phyloP scores from a whole-genome alignment of 2,329 filamentous ascomycete genomes.

The Botrytis aclada region DNA sequence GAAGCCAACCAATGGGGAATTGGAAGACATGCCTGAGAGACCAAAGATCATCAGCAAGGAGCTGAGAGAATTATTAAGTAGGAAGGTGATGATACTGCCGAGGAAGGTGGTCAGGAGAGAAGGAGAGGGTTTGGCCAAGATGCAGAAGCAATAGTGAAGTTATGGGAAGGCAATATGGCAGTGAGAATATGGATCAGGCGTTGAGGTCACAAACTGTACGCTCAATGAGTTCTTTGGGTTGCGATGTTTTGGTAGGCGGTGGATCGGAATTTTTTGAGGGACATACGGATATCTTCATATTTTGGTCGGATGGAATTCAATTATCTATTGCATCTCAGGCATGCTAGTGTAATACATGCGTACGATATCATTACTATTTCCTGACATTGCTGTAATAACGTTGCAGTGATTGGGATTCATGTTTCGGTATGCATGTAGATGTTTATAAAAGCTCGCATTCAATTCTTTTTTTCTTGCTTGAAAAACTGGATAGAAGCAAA shows the following conservation, averaged over 20 bases:
- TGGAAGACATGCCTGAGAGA: slow-evolving; percentile 32
- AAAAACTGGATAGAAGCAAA: not conserved
- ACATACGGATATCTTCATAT: not conserved
- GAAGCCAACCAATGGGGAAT: slow-evolving; percentile 25
- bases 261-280: not conserved
- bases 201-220: not conserved
- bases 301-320: not conserved
- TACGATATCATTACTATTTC: not conserved
- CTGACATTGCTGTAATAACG: not conserved
- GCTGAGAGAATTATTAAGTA: slow-evolving; percentile 57
- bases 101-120: slow-evolving; percentile 37
- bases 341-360: not conserved
- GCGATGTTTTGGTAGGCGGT: not conserved
- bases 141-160: not conserved
- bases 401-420: not conserved
- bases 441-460: not conserved
- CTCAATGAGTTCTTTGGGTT: not conserved
- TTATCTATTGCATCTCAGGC: not conserved
- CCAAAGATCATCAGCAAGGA: slow-evolving; percentile 60
- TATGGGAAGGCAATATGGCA: not conserved
- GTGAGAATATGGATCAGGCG: not conserved
- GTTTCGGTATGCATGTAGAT: not conserved
- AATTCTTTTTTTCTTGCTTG: too few species aligned
- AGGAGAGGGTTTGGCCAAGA: slow-evolving; percentile 31
- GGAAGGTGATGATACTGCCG: slow-evolving; percentile 47